Percentiles rank a stretch among this genome's conserved stretches.
Conservation (phyloP, 805 yeast species). For the Wickerhamiella musiphila region DNA sequence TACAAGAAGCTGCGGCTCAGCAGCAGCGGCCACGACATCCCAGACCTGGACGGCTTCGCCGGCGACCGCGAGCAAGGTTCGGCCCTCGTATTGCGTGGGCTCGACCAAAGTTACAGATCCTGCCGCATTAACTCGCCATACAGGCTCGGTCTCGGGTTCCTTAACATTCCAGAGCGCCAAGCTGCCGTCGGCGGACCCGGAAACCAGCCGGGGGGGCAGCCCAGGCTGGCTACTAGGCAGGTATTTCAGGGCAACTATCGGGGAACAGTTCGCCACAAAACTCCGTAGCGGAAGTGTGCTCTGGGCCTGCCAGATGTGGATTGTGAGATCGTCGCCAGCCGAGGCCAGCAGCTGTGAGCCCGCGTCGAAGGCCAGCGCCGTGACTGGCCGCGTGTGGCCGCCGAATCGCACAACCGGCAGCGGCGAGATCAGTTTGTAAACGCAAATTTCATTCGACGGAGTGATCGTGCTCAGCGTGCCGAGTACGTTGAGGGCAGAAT, state of each 20-base stretch:
- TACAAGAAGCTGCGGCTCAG: neutral
- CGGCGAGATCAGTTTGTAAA: conserved; percentile 34
- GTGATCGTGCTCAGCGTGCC: too few relatives aligned
- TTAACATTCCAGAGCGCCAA: conserved; percentile 6
- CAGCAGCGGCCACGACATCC: neutral
- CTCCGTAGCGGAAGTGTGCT: conserved; percentile 16
- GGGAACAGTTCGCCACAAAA: conserved; percentile 15
- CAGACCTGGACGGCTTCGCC: neutral
- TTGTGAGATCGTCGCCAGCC: conserved; percentile 57
- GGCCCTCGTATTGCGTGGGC: too few relatives aligned
- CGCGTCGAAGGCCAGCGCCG: conserved; percentile 37
- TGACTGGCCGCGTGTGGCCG: conserved; percentile 51
- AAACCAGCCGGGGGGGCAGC: conserved; percentile 6
- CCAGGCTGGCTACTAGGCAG: conserved; percentile 6
- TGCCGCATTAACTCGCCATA: neutral
- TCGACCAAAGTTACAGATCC: conserved; percentile 1
- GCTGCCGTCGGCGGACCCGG: conserved; percentile 7
- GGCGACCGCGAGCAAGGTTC: neutral
- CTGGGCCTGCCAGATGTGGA: conserved; percentile 66
- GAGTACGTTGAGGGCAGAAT: conserved; percentile 25
- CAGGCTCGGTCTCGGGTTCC: neutral
- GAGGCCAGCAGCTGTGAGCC: conserved; percentile 42
- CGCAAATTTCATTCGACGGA: conserved; percentile 25
- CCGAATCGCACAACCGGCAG: conserved; percentile 33
- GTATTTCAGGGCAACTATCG: conserved; percentile 10